Conservation (phyloP, 148 eudicot species). For the Hydrangea macrophylla region DNA sequence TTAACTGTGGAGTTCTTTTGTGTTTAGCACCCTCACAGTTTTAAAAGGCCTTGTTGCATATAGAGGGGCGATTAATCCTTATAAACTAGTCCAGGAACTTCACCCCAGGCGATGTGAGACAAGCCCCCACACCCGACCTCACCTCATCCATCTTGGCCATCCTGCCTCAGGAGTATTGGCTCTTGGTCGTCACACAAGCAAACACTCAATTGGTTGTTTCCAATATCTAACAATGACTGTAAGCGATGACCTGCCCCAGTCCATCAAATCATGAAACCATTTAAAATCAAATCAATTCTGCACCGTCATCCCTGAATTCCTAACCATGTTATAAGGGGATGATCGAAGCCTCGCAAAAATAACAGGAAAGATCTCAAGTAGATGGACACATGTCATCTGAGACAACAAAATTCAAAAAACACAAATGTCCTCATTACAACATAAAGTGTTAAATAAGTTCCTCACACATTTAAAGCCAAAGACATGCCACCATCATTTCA, state of each 20-base stretch:
- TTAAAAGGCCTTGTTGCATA: too few species aligned
- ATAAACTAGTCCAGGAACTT: too few species aligned
- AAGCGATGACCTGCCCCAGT: slow-evolving; percentile 85
- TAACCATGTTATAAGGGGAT: slow-evolving; percentile 24
- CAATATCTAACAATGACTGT: slow-evolving; percentile 79
- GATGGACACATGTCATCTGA: slow-evolving; percentile 94
- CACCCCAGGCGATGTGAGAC: too few species aligned
- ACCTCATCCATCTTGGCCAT: too few species aligned
- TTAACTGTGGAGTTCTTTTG: too few species aligned
- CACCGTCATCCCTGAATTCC: slow-evolving; percentile 25
- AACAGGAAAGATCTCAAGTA: slow-evolving; percentile 78
- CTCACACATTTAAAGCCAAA: not conserved
- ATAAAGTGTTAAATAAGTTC: not conserved
- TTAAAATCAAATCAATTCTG: slow-evolving; percentile 28
- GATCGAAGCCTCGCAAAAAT: slow-evolving; percentile 45
- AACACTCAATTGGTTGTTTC: slow-evolving; percentile 59
- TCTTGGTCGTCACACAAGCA: too few species aligned
- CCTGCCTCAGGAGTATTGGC: too few species aligned
- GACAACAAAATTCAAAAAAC: slow-evolving; percentile 21
- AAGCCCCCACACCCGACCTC: too few species aligned
- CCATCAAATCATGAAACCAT: slow-evolving; percentile 84
- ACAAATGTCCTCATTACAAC: too few species aligned
- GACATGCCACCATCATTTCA: too few species aligned
- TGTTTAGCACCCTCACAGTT: too few species aligned
- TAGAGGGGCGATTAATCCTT: too few species aligned